These are phyloP conservation scores for Torulaspora microellipsoides DNA, from an alignment of 805 yeast species.

Conservation along the genomic window DNA sequence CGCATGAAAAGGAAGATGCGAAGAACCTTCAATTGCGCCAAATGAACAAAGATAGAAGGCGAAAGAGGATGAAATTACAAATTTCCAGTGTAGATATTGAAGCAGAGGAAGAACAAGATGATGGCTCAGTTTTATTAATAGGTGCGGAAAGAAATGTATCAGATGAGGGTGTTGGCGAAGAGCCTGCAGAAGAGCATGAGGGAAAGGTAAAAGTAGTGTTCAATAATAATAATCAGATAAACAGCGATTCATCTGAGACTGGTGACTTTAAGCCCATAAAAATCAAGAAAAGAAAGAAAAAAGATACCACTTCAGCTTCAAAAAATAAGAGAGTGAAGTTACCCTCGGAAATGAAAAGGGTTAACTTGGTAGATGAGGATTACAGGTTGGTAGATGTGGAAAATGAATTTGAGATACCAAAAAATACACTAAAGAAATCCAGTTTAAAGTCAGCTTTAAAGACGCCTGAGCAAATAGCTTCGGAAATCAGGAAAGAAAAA, in stretches of 20 bases:
- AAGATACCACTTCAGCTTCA: constrained; percentile 29
- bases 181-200: constrained; percentile 5
- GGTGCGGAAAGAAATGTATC: constrained; percentile 15
- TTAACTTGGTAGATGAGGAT: constrained; percentile 33
- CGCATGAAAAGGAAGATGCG: constrained; percentile 28
- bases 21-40: constrained; percentile 31
- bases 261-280: constrained; percentile 39
- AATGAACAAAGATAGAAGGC: constrained; percentile 35
- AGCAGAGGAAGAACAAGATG: constrained; percentile 23
- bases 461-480: constrained; percentile 32
- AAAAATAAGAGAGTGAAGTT: constrained; percentile 32
- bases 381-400: constrained; percentile 32
- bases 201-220: constrained; percentile 24
- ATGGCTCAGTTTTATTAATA: constrained; percentile 17
- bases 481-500: constrained; percentile 35
- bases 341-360: constrained; percentile 32
- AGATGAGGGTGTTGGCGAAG: background rate
- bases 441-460: constrained; percentile 1
- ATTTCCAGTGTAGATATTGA: constrained; percentile 24
- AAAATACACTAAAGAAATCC: constrained; percentile 18
- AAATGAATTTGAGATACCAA: constrained; percentile 31
- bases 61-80: constrained; percentile 19
- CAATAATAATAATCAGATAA: constrained; percentile 15
- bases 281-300: constrained; percentile 38
- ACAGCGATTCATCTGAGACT: constrained; percentile 21